A percentile compares a stretch with the other conserved stretches of the same genome.
These are phyloP conservation scores for Cutaneotrichosporon mucoides DNA, from an alignment of 1,284 basidiomycete species.

Conservation along the genomic window DNA sequence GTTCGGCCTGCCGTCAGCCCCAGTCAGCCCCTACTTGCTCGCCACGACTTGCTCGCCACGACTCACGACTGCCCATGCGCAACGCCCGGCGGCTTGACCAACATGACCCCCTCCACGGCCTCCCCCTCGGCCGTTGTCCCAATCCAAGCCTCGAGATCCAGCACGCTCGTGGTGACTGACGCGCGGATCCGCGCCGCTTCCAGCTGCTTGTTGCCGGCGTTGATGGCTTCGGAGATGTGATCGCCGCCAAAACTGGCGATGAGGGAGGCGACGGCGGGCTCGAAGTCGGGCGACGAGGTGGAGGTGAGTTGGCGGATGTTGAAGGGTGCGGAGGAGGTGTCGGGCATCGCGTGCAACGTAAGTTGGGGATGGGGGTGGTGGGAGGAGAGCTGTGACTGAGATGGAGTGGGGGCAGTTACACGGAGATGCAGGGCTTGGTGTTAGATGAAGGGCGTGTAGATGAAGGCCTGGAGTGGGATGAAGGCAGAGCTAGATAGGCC, in stretches of 20 bases:
- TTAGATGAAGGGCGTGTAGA: not conserved
- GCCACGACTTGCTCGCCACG: not conserved
- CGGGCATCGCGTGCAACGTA: not conserved
- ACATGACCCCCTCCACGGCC: constrained; percentile 8
- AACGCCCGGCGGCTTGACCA: constrained; percentile 14
- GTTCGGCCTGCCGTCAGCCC: constrained; percentile 4
- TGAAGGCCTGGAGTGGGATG: no score
- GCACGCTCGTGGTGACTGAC: constrained; percentile 1
- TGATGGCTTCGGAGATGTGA: constrained; percentile 4
- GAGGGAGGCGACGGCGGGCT: not conserved
- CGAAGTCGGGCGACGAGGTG: not conserved
- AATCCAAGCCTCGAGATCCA: constrained; percentile 13
- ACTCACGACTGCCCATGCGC: constrained; percentile 18
- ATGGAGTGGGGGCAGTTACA: no score
- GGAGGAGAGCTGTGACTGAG: not conserved
- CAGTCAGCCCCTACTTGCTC: not conserved
- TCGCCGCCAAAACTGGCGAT: constrained; percentile 2
- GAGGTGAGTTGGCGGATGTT: not conserved
- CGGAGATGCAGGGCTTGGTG: no score
- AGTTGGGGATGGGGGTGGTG: not conserved
- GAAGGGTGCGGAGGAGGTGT: no score
- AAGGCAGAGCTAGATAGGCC: no score
- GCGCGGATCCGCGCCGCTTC: not conserved
- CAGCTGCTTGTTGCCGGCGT: constrained; percentile 2
- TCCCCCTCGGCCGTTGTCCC: not conserved